Evolutionary conservation across 768 basidiomycete species (phyloP).

Genomic region (Amylocystis lapponica): DNA sequence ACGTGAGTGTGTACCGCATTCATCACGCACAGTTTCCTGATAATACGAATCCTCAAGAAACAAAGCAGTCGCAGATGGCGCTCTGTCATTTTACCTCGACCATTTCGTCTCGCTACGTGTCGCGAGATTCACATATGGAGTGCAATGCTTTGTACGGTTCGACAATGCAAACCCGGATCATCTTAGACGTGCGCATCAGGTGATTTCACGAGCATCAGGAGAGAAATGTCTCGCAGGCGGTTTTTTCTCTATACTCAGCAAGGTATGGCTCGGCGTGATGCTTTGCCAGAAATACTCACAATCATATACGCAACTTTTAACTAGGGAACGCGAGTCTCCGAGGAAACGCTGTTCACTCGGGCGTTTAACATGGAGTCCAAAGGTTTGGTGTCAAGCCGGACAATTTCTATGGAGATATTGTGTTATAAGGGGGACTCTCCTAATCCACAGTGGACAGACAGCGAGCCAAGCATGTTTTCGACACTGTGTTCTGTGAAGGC

Average conservation of each 20-base stretch:
- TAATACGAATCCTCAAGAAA: too few relatives aligned
- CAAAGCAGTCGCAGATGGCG: conserved; percentile 52
- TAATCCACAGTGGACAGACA: conserved; percentile 29
- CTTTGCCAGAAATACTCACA: background rate
- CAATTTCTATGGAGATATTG: conserved; percentile 21
- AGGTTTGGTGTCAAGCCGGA: too few relatives aligned
- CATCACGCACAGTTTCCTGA: background rate
- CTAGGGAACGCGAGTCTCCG: conserved; percentile 1
- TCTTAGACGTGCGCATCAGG: conserved; percentile 24
- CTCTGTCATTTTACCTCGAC: conserved; percentile 37
- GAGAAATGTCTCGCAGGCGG: background rate
- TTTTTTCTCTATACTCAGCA: conserved; percentile 7
- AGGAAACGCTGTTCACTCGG: background rate
- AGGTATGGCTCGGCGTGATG: conserved; percentile 2
- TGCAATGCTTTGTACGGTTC: conserved; percentile 31
- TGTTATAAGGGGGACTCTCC: conserved; percentile 26
- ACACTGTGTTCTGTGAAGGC: conserved; percentile 30
- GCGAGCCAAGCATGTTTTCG: conserved; percentile 28
- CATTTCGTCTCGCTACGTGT: conserved; percentile 44
- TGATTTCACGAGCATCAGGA: conserved; percentile 27
- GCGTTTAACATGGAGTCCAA: background rate
- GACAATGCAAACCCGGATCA: conserved; percentile 36
- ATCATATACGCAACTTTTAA: background rate
- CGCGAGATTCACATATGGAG: conserved; percentile 44
- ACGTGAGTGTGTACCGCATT: conserved; percentile 41